phyloP scores from a whole-genome alignment of 495 filamentous ascomycete species.

The Penicillium bovifimosum region DNA sequence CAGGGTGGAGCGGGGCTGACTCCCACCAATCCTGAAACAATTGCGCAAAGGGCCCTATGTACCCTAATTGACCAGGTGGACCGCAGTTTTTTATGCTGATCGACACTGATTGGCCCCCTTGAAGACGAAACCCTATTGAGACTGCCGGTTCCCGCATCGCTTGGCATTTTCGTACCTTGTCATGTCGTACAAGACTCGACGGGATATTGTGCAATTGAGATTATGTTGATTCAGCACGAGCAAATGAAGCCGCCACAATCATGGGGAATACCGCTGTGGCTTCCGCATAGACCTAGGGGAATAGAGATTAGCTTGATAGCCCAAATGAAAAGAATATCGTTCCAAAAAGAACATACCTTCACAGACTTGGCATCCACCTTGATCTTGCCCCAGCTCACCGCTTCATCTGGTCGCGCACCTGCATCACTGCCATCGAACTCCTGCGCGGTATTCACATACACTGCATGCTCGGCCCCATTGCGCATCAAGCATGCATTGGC shows the following conservation, averaged over 20 bases:
- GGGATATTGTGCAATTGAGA: neutral
- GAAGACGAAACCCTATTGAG: neutral
- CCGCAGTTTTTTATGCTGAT: neutral
- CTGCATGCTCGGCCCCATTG: constrained; percentile 91
- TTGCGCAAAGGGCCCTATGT: neutral
- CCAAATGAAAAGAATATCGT: neutral
- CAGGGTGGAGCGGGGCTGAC: neutral
- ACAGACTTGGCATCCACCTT: constrained; percentile 78
- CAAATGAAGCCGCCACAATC: constrained; percentile 93
- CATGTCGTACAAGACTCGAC: neutral
- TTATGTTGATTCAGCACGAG: constrained; percentile 29
- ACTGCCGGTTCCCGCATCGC: constrained; percentile 16
- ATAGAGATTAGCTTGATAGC: neutral
- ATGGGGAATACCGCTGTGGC: constrained; percentile 89
- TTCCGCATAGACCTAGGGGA: constrained; percentile 73
- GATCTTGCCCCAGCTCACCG: constrained; percentile 98
- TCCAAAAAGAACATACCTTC: constrained; percentile 52
- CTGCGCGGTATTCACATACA: constrained; percentile 93
- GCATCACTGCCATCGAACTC: constrained; percentile 98
- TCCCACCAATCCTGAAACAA: neutral
- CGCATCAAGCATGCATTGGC: constrained; percentile 96
- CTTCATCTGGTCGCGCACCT: constrained; percentile 91
- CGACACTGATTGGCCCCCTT: neutral
- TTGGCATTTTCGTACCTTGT: neutral
- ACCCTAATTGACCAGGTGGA: neutral